Base-by-base conservation (phyloP, 2,329 filamentous ascomycete species). In the Amauroascus niger region DNA sequence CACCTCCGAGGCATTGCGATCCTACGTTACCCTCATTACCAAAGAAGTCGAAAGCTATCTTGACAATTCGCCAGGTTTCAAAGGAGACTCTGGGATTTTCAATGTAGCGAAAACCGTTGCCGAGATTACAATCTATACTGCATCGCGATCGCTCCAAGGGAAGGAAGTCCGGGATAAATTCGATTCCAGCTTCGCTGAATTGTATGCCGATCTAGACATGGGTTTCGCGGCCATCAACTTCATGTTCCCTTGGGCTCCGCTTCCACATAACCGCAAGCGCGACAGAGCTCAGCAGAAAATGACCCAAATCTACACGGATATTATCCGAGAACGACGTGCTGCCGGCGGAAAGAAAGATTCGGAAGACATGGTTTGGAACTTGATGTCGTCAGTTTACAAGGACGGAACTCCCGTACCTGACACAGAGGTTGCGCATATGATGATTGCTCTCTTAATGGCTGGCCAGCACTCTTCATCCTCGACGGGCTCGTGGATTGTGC, bases 391-490 rank as follows among this genome's bases (percentile, higher is more conserved):
- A 62, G 78, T 75, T 22, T 95, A 95, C 79, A 95, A 94, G 75
- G 81, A 91, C 62, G 88, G 88, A 61, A 82, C 75, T 37, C 76
- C 76, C 5, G 78, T 94, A n/a, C 85, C 88, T 14, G 88, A 95
- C 65, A 78, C 85, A 63, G 88, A 95, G 69, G 80, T 94, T 55
- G 88, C 88, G 20, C 86, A 93, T 72, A 91, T 95, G 80, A 91
- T 95, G 87, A 95, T 95, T 69, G 88, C 88, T 5, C 79, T 95
- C 20, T 81, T 95, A 58, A 94, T 95, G 88, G 88, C 87, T 55
- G 88, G 88, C 53, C 88, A 95, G 68, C 88, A 95, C 74, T 91
- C 86, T 1, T 91, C 87, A 1, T 88, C 88, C 3, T 88, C 87
- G 18, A 90, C 87, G 37, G 84, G 82, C 63, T 81, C 87, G 37